Base-by-base conservation (phyloP, 2,329 filamentous ascomycete genomes). In the Passalora sequoiae region DNA sequence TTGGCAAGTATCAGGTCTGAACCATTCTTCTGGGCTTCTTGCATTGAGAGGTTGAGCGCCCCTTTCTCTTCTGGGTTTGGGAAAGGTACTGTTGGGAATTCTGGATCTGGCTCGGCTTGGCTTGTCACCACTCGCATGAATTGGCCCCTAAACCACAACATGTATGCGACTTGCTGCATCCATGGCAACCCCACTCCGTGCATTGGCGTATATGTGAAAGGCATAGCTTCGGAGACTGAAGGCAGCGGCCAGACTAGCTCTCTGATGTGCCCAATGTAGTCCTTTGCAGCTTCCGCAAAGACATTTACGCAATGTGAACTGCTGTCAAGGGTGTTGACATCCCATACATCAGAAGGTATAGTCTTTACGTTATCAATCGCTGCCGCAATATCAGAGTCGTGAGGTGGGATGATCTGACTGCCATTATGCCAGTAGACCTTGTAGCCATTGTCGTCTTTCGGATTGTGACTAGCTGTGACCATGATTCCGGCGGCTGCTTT, bases 381-480 rank as follows among this genome's bases (percentile, higher is more conserved):
- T 25, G 65, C 64, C 4, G 77, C 74, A 43, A 83, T 83, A 21
- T 75, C 73, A 15, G 57, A 65, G 51, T 83, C 80, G 49, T 77
- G 73, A 3, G 80, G 80, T 7, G 77, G 72, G 40, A 82, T 80
- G 51, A 83, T 83, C 58, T 83, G 80, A 55, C 77, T 80, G 2
- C 78, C 80, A 56, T 81, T 82, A 12, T 67, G 69, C 68, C 76
- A 81, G 64, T 83, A 83, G 6, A 83, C 80, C 64, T 83, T 83
- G 64, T 83, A 83, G 15, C 80, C 80, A 57, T 83, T 83, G 58
- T 83, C 78, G 53, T 74, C 68, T 33, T 77, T 74, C 10, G 79
- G 78, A 53, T 83, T 83, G 61, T 81, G 78, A 55, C 77, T 81
- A 22, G 80, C 80, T 10, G 80, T 83, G 27, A 83, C 72, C 78